phyloP scores from a whole-genome alignment of 2,329 filamentous ascomycete genomes.

The Cercospora zeina region DNA sequence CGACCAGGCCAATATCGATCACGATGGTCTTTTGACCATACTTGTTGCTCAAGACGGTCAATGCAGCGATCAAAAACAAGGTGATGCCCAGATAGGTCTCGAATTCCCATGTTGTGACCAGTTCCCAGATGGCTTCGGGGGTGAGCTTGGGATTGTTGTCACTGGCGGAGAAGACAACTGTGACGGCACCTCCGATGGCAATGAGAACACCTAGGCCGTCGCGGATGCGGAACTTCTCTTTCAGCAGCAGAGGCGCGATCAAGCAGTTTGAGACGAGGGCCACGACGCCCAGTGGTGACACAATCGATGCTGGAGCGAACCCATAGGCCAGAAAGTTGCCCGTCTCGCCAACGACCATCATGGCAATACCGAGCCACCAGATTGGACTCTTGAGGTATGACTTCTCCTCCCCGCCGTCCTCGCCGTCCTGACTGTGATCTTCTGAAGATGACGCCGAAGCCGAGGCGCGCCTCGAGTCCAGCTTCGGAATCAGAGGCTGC shows the following conservation, averaged over 20 bases:
- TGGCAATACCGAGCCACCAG: slow-evolving; percentile 91
- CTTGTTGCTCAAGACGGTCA: slow-evolving; percentile 79
- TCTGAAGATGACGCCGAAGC: slow-evolving; percentile 42
- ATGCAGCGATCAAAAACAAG: slow-evolving; percentile 65
- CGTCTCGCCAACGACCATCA: slow-evolving; percentile 90
- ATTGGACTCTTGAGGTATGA: slow-evolving; percentile 88
- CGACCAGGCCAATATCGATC: slow-evolving; percentile 90
- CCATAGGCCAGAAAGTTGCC: slow-evolving; percentile 98
- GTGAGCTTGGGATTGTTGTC: slow-evolving; percentile 87
- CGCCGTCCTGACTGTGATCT: slow-evolving; percentile 44
- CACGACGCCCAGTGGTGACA: slow-evolving; percentile 94
- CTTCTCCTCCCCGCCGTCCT: slow-evolving; percentile 54
- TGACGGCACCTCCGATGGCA: slow-evolving; percentile 82
- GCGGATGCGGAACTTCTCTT: slow-evolving; percentile 80
- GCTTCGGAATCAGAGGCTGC: slow-evolving; percentile 56
- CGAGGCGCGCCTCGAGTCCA: slow-evolving; percentile 46
- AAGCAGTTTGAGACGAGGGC: slow-evolving; percentile 95
- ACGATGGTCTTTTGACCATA: slow-evolving; percentile 86
- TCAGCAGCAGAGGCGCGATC: slow-evolving; percentile 90
- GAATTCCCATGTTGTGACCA: slow-evolving; percentile 86
- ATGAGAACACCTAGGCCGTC: slow-evolving; percentile 88
- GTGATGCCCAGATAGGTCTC: slow-evolving; percentile 86
- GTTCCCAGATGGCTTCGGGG: slow-evolving; percentile 83
- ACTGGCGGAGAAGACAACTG: slow-evolving; percentile 87
- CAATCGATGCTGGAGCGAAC: slow-evolving; percentile 95